Conservation (phyloP, 1,284 basidiomycete species). For the Marasmius sp. region DNA sequence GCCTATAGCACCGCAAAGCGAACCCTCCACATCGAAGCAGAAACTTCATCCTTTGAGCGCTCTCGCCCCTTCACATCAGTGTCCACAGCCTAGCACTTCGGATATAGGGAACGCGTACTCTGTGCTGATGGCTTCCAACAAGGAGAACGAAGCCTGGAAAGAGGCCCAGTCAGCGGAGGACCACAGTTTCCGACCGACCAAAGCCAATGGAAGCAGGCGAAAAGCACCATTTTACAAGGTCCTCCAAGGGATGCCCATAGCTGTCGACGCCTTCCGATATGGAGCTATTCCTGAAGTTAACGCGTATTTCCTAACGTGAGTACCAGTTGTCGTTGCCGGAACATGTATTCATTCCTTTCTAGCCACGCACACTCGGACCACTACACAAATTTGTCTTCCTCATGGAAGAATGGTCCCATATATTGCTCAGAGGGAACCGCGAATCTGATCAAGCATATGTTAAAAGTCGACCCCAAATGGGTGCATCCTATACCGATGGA, state of each 20-base stretch:
- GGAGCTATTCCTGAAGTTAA: slow-evolving; percentile 86
- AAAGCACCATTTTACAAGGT: slow-evolving; percentile 94
- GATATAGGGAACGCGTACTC: slow-evolving; percentile 58
- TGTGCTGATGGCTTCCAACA: slow-evolving; percentile 79
- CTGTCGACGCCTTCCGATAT: slow-evolving; percentile 94
- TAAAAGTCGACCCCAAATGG: slow-evolving; percentile 86
- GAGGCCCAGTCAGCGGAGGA: slow-evolving; percentile 64
- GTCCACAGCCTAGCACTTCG: neutral
- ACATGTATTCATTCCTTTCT: neutral
- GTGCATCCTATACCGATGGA: slow-evolving; percentile 86
- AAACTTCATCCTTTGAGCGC: neutral
- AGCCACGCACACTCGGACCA: slow-evolving; percentile 96
- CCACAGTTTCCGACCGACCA: slow-evolving; percentile 44
- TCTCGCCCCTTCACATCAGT: neutral
- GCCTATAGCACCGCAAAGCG: slow-evolving; percentile 1
- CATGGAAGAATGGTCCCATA: slow-evolving; percentile 89
- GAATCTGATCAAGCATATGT: slow-evolving; percentile 87
- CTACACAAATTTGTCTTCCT: slow-evolving; percentile 86
- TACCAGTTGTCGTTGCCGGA: slow-evolving; percentile 11
- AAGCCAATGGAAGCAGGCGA: slow-evolving; percentile 57
- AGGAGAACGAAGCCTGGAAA: slow-evolving; percentile 83
- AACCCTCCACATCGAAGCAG: neutral
- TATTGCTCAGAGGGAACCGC: slow-evolving; percentile 94
- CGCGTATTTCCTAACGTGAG: slow-evolving; percentile 87
- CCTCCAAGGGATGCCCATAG: slow-evolving; percentile 96